A percentile compares a stretch with the other conserved stretches of the same genome.
These are phyloP conservation scores for Pulveroboletus ravenelii DNA, from an alignment of 768 basidiomycete genomes.

Conservation along the genomic window DNA sequence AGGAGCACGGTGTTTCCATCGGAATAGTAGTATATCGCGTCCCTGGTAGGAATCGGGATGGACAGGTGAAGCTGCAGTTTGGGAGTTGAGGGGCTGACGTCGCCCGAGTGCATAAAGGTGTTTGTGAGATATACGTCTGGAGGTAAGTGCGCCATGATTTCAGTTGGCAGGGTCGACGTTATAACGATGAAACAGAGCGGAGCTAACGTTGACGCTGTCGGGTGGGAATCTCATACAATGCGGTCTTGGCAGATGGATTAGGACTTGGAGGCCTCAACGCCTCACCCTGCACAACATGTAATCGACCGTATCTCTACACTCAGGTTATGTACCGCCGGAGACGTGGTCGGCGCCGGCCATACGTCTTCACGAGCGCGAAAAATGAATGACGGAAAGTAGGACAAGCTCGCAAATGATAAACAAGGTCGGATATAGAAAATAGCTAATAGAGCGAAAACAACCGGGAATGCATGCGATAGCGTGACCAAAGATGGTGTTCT, in stretches of 20 bases:
- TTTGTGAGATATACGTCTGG: slow-evolving; percentile 30
- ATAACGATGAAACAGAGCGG: slow-evolving; percentile 12
- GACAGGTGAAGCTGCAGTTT: slow-evolving; percentile 32
- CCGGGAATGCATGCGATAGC: slow-evolving; percentile 20
- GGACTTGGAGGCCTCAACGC: no score
- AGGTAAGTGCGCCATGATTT: slow-evolving; percentile 28
- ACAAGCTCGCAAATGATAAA: slow-evolving; percentile 10
- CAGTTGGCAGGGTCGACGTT: slow-evolving; percentile 8
- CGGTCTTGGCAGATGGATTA: slow-evolving; percentile 2
- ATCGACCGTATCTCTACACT: slow-evolving; percentile 8
- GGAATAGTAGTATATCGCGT: slow-evolving; percentile 38
- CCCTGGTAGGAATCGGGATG: slow-evolving; percentile 32
- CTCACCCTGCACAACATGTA: background rate
- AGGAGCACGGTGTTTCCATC: slow-evolving; percentile 40
- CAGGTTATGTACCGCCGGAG: slow-evolving; percentile 8
- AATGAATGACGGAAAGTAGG: slow-evolving; percentile 3
- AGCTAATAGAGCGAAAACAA: slow-evolving; percentile 24
- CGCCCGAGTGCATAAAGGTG: slow-evolving; percentile 31
- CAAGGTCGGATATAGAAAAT: slow-evolving; percentile 11
- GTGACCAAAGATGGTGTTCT: slow-evolving; percentile 15
- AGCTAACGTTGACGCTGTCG: background rate
- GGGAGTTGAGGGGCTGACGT: slow-evolving; percentile 30
- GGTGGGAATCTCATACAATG: slow-evolving; percentile 18
- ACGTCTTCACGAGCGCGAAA: background rate
- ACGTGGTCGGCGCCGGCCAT: background rate